These are phyloP conservation scores for Penstemon barbatus DNA, from an alignment of 257 asterid species.

Conservation along the genomic window DNA sequence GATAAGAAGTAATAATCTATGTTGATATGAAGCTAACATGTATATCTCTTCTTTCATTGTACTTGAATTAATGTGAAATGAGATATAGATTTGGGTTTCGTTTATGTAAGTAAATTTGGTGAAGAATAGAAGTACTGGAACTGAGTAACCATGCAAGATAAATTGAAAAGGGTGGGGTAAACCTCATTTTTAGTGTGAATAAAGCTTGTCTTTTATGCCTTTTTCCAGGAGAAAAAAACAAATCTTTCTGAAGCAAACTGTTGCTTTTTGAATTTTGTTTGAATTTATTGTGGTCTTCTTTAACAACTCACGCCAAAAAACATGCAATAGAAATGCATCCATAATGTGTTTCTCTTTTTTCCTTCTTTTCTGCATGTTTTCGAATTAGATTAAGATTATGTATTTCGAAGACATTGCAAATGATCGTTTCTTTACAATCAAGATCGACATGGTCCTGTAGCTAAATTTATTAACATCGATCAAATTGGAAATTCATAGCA, in stretches of 20 bases:
- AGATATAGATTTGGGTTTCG: background rate
- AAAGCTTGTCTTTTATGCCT: conserved; percentile 31
- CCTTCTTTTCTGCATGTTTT: background rate
- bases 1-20: conserved; percentile 7
- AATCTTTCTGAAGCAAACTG: conserved; percentile 22
- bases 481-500: too few relatives aligned
- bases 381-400: too few relatives aligned
- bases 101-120: conserved; percentile 15
- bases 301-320: conserved; percentile 34
- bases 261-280: conserved; percentile 23
- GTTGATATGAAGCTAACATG: background rate
- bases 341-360: background rate
- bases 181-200: conserved; percentile 44
- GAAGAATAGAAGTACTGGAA: conserved; percentile 18
- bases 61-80: conserved; percentile 6
- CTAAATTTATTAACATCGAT: too few relatives aligned
- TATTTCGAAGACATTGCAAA: too few relatives aligned
- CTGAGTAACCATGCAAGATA: conserved; percentile 28
- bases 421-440: too few relatives aligned
- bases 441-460: too few relatives aligned
- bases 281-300: conserved; percentile 9
- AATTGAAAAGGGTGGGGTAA: conserved; percentile 3
- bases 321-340: background rate
- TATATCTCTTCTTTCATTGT: conserved; percentile 23
- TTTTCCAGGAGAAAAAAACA: conserved; percentile 28